phyloP scores from a whole-genome alignment of 1,284 basidiomycete genomes.

The Malassezia pachydermatis region DNA sequence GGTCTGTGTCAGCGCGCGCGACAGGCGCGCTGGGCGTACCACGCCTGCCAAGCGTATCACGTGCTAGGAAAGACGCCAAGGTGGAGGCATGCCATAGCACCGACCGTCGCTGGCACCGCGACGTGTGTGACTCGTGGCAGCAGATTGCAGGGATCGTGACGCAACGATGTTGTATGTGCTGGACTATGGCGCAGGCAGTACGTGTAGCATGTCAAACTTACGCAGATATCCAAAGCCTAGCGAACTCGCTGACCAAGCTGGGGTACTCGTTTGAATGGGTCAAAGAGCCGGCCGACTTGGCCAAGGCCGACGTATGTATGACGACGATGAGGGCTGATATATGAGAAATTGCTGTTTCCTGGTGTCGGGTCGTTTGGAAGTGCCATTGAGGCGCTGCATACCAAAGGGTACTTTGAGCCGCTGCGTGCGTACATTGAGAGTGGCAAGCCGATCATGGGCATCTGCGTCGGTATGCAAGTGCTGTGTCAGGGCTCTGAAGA shows the following conservation, averaged over 20 bases:
- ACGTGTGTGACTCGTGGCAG: neutral
- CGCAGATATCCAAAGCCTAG: slow-evolving; percentile 53
- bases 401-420: slow-evolving; percentile 68
- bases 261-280: slow-evolving; percentile 90
- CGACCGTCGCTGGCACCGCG: too few relatives aligned
- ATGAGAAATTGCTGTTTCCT: slow-evolving; percentile 88
- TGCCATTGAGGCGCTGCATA: slow-evolving; percentile 67
- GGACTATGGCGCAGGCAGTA: slow-evolving; percentile 46
- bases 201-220: slow-evolving; percentile 3
- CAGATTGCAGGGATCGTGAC: neutral
- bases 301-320: slow-evolving; percentile 70
- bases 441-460: slow-evolving; percentile 75
- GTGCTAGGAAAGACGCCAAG: too few relatives aligned
- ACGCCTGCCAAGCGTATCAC: too few relatives aligned
- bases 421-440: slow-evolving; percentile 72
- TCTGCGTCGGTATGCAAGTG: slow-evolving; percentile 66
- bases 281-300: slow-evolving; percentile 68
- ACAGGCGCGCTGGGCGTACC: too few relatives aligned
- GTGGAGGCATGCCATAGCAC: too few relatives aligned
- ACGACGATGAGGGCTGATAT: neutral
- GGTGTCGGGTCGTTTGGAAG: slow-evolving; percentile 93
- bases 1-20: too few relatives aligned
- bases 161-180: slow-evolving; percentile 42
- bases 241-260: slow-evolving; percentile 78
- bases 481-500: slow-evolving; percentile 71